These are phyloP conservation scores for Phoma herbarum DNA, from an alignment of 2,329 filamentous ascomycete genomes.

Conservation along the genomic window DNA sequence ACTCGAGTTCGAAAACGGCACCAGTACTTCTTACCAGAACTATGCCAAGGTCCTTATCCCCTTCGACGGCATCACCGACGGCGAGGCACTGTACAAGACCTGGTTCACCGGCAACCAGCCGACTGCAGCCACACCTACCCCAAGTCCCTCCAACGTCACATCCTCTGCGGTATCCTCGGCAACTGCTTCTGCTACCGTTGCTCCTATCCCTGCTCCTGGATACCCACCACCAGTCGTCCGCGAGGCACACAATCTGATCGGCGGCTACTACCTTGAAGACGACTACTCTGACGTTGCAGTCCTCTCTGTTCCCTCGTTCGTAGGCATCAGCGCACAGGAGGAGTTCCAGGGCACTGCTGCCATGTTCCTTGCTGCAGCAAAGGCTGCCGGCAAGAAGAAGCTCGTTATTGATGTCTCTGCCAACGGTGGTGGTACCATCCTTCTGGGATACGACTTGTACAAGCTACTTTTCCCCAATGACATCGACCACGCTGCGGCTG, in stretches of 20 bases:
- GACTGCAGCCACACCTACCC: conserved; percentile 31
- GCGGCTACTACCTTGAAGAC: conserved; percentile 57
- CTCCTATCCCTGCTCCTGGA: conserved; percentile 50
- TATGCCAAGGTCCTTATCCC: conserved; percentile 54
- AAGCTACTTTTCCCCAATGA: conserved; percentile 62
- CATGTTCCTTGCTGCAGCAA: conserved; percentile 55
- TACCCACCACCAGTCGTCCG: conserved; percentile 57
- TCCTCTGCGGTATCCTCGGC: conserved; percentile 24
- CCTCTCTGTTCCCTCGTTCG: conserved; percentile 56
- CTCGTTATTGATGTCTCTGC: conserved; percentile 67
- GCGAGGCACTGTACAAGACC: conserved; percentile 53
- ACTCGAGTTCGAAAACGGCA: conserved; percentile 58
- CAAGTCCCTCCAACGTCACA: conserved; percentile 25
- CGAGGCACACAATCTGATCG: conserved; percentile 54
- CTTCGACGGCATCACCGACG: conserved; percentile 55
- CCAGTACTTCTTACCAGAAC: conserved; percentile 52
- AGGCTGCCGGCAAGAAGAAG: conserved; percentile 64
- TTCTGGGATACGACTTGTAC: conserved; percentile 70
- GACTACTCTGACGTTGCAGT: conserved; percentile 59
- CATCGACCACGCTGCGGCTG: conserved; percentile 59
- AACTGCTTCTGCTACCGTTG: conserved; percentile 30
- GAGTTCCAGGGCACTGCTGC: conserved; percentile 55
- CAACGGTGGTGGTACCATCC: conserved; percentile 67
- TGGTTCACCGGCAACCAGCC: conserved; percentile 44
- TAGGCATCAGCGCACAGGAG: conserved; percentile 41